These are phyloP conservation scores for Lasiosphaeria miniovina DNA, from an alignment of 495 filamentous ascomycete species.

Conservation along the genomic window DNA sequence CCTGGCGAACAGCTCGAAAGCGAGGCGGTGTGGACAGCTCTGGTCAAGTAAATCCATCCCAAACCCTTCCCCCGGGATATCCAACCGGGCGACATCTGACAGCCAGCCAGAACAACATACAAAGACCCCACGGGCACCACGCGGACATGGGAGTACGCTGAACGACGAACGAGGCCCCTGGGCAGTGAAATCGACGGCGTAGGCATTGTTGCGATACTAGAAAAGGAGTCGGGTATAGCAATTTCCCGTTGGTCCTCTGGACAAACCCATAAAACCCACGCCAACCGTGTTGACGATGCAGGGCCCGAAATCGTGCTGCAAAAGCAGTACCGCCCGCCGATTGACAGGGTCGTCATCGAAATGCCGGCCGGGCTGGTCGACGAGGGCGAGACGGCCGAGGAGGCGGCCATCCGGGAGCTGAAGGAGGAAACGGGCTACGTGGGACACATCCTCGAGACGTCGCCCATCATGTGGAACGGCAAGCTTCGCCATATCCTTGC, in stretches of 20 bases:
- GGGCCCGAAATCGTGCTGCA: slow-evolving; percentile 77
- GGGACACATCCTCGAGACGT: slow-evolving; percentile 62
- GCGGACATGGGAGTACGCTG: slow-evolving; percentile 79
- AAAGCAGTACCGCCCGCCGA: slow-evolving; percentile 83
- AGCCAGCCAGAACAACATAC: slow-evolving; percentile 60
- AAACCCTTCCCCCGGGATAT: background rate
- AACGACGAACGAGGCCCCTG: slow-evolving; percentile 68
- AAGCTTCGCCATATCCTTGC: slow-evolving; percentile 17
- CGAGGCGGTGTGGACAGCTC: slow-evolving; percentile 74
- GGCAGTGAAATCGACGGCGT: slow-evolving; percentile 79
- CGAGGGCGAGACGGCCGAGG: slow-evolving; percentile 71
- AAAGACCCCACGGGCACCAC: slow-evolving; percentile 63
- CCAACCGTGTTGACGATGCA: background rate
- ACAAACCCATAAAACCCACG: background rate
- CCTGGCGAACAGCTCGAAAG: slow-evolving; percentile 29
- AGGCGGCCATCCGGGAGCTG: slow-evolving; percentile 82
- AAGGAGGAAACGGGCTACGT: slow-evolving; percentile 94
- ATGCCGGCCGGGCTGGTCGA: slow-evolving; percentile 86
- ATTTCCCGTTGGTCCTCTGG: background rate
- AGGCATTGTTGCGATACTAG: slow-evolving; percentile 82
- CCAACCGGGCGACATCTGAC: slow-evolving; percentile 10
- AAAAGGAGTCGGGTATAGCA: slow-evolving; percentile 53
- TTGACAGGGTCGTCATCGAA: slow-evolving; percentile 76
- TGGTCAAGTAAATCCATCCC: slow-evolving; percentile 29
- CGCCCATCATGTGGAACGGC: slow-evolving; percentile 85